Evolutionary conservation across 768 basidiomycete species (phyloP).

Genomic region (Tulasnella sp.): DNA sequence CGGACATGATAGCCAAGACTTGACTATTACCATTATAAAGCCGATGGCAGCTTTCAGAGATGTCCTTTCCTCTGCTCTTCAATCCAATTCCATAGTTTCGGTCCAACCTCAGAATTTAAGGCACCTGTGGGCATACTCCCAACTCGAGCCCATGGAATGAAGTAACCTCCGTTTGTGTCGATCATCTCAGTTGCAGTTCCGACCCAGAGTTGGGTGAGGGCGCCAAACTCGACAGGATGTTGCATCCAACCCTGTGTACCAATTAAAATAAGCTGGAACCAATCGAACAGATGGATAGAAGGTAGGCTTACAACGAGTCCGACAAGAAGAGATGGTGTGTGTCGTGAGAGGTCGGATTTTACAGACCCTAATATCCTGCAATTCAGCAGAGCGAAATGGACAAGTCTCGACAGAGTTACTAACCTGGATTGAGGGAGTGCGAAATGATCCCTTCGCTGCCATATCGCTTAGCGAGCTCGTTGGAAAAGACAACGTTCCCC

Average conservation of each 20-base stretch:
- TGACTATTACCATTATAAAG: background rate
- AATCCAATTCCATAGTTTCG: constrained; percentile 52
- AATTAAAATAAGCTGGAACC: background rate
- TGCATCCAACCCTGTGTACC: constrained; percentile 1
- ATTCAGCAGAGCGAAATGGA: background rate
- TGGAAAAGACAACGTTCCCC: constrained; percentile 34
- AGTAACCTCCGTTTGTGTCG: constrained; percentile 18
- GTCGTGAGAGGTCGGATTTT: constrained; percentile 23
- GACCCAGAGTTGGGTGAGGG: constrained; percentile 28
- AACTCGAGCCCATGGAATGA: constrained; percentile 48
- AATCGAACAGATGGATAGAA: background rate
- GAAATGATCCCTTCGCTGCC: constrained; percentile 28
- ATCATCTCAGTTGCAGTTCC: constrained; percentile 27
- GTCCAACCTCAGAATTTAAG: constrained; percentile 46
- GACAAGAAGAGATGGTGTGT: background rate
- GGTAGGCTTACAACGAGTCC: constrained; percentile 35
- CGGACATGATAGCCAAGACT: too few species aligned
- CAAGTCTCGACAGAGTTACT: background rate
- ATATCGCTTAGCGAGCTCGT: constrained; percentile 35
- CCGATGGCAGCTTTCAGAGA: background rate
- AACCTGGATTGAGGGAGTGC: constrained; percentile 32
- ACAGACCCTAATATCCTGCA: background rate
- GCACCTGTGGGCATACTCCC: constrained; percentile 44
- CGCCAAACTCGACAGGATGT: constrained; percentile 22
- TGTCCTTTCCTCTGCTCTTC: constrained; percentile 51